Evolutionary conservation across 1,284 basidiomycete species (phyloP).

Genomic region (Irpex sp.): DNA sequence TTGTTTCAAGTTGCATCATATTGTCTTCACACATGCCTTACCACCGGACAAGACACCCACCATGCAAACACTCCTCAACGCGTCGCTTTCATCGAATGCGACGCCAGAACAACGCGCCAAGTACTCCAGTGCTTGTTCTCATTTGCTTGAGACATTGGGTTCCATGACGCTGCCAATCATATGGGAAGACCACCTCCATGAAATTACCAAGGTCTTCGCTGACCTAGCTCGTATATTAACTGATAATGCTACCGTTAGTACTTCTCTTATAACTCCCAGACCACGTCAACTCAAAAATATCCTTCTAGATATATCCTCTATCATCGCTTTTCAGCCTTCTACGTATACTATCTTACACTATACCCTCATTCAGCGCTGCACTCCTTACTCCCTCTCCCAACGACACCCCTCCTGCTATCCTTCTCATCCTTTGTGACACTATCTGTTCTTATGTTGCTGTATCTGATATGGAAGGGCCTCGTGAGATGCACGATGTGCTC

Average conservation of each 20-base stretch:
- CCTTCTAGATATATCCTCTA: conserved; percentile 39
- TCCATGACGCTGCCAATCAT: conserved; percentile 13
- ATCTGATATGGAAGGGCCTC: conserved; percentile 16
- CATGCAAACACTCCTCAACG: conserved; percentile 53
- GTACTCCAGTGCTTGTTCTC: conserved; percentile 40
- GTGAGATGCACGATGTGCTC: conserved; percentile 29
- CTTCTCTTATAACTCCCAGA: conserved; percentile 2
- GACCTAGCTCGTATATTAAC: conserved; percentile 15
- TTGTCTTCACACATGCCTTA: conserved; percentile 54
- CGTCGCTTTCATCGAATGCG: conserved; percentile 25
- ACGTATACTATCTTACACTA: conserved; percentile 38
- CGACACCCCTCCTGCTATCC: conserved; percentile 30
- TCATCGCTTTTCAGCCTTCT: conserved; percentile 53
- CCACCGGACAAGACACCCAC: conserved; percentile 38
- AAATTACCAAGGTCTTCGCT: conserved; percentile 13
- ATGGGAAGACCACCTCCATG: conserved; percentile 13
- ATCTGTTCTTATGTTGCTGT: conserved; percentile 37
- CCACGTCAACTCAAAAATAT: neutral
- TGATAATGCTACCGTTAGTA: conserved; percentile 8
- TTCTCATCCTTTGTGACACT: conserved; percentile 39
- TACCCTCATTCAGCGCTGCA: conserved; percentile 44
- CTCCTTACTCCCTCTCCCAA: conserved; percentile 34
- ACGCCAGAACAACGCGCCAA: conserved; percentile 25
- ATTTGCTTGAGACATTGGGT: conserved; percentile 49
- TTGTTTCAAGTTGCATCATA: conserved; percentile 46